Base-by-base conservation (phyloP, 805 yeast genomes). In the Candida easanensis region DNA sequence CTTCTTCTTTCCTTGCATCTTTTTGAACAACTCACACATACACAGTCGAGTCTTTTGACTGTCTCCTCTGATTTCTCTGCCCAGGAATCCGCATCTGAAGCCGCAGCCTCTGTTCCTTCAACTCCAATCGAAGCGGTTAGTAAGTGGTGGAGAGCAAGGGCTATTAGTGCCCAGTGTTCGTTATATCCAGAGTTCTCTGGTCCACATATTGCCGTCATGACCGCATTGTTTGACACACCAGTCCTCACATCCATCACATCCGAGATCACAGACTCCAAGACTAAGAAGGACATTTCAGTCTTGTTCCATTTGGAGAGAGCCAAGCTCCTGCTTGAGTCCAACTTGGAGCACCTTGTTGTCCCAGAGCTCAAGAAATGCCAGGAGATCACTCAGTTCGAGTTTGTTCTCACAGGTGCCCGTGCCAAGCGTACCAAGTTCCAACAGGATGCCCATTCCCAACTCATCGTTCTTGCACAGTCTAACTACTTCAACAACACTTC, bases 401-500 rank as follows among this genome's bases (percentile, higher is more conserved):
- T 82, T 50, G 76, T 82, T 0, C 65, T 91, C 36, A 85, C 97
- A 1, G 98, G 98, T 52, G 86, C 93, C 43, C 81, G 81, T 53
- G 97, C 96, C 9, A 84, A 81, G 59, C 73, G 93, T 58, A 91
- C 98, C 4, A 86, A 86, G 61, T 87, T 70, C 61, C 98, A 91
- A 65, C 73, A 73, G 37, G 73, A 70, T 26, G 78, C 82, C n/a
- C 76, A 83, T 20, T 76, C 96, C 0, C 79, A 88, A 31, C 73
- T 91, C 46, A 75, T 90, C 14, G 77, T 88, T 20, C 64, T 91
- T 17, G 98, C 98, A 1, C 74, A 77, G 49, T 70, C 76, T 3
- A 46, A 49, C 31, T 51, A 57, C 23, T 53, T 50, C 43, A 51
- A 49, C 44, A 45, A 44, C 25, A 32, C 45, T 7, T 21, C 25